Evolutionary conservation across 306 rosid species (phyloP).

Genomic region (Ammopiptanthus mongolicus): DNA sequence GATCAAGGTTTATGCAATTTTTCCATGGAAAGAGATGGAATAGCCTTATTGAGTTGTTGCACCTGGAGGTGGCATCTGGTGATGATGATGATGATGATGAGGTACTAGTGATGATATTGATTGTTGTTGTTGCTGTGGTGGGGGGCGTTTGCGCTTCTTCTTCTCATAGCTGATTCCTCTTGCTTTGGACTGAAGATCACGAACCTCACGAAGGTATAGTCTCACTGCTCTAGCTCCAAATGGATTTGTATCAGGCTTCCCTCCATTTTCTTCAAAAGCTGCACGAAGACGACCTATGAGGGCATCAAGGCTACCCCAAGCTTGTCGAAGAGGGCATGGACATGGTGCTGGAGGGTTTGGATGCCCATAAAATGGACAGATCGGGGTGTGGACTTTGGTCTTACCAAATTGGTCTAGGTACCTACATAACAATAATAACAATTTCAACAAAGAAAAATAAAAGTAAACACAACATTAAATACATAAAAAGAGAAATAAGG

Average conservation of each 20-base stretch:
- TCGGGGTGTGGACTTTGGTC: slow-evolving; percentile 87
- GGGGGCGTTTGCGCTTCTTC: slow-evolving; percentile 88
- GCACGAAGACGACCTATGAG: slow-evolving; percentile 93
- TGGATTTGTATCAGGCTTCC: slow-evolving; percentile 86
- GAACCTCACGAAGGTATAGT: slow-evolving; percentile 94
- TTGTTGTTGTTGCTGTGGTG: not conserved
- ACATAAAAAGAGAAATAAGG: not conserved
- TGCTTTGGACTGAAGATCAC: slow-evolving; percentile 96
- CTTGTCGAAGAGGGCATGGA: slow-evolving; percentile 92
- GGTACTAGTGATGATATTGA: not conserved
- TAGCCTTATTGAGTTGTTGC: slow-evolving; percentile 38
- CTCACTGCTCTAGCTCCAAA: slow-evolving; percentile 95
- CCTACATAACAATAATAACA: slow-evolving; percentile 18
- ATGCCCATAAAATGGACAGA: slow-evolving; percentile 93
- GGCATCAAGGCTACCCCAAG: slow-evolving; percentile 98
- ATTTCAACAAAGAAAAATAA: not conserved
- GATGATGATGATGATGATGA: slow-evolving; percentile 14
- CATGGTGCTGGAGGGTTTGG: slow-evolving; percentile 97
- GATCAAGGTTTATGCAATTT: not conserved
- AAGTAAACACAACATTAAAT: not conserved
- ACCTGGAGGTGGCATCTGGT: slow-evolving; percentile 52
- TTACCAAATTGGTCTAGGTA: slow-evolving; percentile 96
- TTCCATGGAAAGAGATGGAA: not conserved
- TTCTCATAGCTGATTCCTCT: slow-evolving; percentile 97
- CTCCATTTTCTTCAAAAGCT: slow-evolving; percentile 98